These are phyloP conservation scores for Scheffersomyces illinoinensis DNA, from an alignment of 1,139 yeast species.

Conservation along the genomic window DNA sequence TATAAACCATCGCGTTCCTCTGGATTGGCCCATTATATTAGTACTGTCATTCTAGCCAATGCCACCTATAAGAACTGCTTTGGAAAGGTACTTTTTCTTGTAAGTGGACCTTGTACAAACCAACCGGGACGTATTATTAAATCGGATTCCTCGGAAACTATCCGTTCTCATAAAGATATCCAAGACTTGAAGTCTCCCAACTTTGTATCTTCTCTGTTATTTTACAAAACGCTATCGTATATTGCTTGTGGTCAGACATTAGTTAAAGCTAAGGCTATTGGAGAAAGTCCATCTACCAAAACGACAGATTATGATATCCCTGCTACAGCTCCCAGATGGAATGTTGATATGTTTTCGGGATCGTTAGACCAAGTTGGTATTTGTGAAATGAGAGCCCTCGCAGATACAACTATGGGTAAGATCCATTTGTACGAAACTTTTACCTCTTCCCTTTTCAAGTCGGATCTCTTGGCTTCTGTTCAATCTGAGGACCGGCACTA, in stretches of 20 bases:
- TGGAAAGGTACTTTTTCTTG: conserved; percentile 30
- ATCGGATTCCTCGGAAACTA: conserved; percentile 6
- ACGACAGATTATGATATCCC: conserved; percentile 24
- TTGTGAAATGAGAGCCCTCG: conserved; percentile 39
- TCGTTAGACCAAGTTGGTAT: conserved; percentile 44
- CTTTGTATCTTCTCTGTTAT: conserved; percentile 25
- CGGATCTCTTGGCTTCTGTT: conserved; percentile 7
- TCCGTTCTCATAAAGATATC: conserved; percentile 40
- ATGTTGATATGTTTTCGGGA: conserved; percentile 32
- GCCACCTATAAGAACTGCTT: conserved; percentile 19
- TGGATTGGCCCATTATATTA: conserved; percentile 33
- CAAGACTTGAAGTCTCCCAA: conserved; percentile 27
- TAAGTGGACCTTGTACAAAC: conserved; percentile 38
- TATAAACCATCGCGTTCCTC: conserved; percentile 33
- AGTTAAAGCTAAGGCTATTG: conserved; percentile 20
- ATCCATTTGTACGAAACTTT: conserved; percentile 29
- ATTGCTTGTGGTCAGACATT: conserved; percentile 32
- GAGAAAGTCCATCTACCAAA: conserved; percentile 19
- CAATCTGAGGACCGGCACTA: not conserved
- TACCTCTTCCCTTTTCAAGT: conserved; percentile 19
- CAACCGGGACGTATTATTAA: conserved; percentile 36
- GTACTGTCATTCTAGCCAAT: conserved; percentile 20
- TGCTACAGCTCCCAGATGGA: conserved; percentile 27
- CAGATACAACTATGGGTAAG: conserved; percentile 30
- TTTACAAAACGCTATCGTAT: conserved; percentile 29